Evolutionary conservation across 1,139 yeast genomes (phyloP).

Genomic region (Debaryomyces fabryi): DNA sequence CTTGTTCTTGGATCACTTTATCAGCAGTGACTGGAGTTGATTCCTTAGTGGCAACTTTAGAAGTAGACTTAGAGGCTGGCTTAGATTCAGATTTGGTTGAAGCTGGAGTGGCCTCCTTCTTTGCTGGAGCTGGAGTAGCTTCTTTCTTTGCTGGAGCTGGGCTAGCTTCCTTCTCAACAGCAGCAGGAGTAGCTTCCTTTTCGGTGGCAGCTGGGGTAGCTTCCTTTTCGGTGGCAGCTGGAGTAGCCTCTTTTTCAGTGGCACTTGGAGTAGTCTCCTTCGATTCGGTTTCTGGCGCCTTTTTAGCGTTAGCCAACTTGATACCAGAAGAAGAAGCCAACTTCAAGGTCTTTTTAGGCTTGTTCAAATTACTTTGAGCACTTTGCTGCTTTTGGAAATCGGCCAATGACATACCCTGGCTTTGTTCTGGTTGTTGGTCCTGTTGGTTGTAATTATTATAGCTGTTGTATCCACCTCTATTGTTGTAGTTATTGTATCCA

Average conservation of each 20-base stretch:
- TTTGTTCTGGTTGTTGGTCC: constrained; percentile 23
- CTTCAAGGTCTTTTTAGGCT: constrained; percentile 65
- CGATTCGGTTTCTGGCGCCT: constrained; percentile 32
- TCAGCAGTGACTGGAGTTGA: constrained; percentile 41
- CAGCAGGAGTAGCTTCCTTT: constrained; percentile 16
- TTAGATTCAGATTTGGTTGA: constrained; percentile 10
- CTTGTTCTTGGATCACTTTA: constrained; percentile 70
- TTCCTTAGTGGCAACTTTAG: constrained; percentile 18
- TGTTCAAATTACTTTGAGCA: constrained; percentile 43
- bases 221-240: constrained; percentile 6
- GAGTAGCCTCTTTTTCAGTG: constrained; percentile 17
- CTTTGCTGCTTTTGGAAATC: constrained; percentile 79
- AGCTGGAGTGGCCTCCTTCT: constrained; percentile 14
- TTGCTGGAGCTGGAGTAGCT: constrained; percentile 14
- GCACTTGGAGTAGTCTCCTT: constrained; percentile 23
- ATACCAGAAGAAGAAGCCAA: constrained; percentile 67
- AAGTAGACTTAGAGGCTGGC: constrained; percentile 14
- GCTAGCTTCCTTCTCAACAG: constrained; percentile 9
- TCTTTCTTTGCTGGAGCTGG: constrained; percentile 2
- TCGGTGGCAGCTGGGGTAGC: constrained; percentile 17
- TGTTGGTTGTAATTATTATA: constrained; percentile 16
- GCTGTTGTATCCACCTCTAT: constrained; percentile 20
- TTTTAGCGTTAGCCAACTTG: constrained; percentile 64
- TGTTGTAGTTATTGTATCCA: constrained; percentile 27
- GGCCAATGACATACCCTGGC: constrained; percentile 78